Evolutionary conservation across 108 stramenopile species (phyloP), one percentile per base, ranked within the genome.

Genomic region (Nitzschia sp.): DNA sequence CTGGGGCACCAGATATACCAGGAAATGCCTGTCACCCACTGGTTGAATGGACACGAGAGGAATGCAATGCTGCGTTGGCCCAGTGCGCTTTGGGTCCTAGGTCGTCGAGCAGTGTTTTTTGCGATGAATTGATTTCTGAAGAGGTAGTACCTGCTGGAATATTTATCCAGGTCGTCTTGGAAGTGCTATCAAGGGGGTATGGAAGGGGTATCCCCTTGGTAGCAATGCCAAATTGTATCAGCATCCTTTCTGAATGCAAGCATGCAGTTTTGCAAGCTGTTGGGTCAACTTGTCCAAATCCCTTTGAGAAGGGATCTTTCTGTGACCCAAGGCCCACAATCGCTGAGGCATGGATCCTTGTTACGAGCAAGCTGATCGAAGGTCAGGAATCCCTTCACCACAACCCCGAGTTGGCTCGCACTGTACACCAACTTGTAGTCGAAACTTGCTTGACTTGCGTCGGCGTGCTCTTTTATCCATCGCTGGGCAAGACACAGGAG

Each of bases 251-350:
- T 41, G 62, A 76, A 40, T 66, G 77, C 17, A 69, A 80, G 62
- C 25, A 75, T 10, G 51, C 63, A 69, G 67, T 78, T 7, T 39
- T 70, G 26, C 24, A 53, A 14, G 53, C 67, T 57, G 11, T 55
- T 14, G 9, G 41, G n/a, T 41, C 68, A 3, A 41, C 40, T n/a
- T 76, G 75, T 63, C 63, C 75, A 34, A 50, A 46, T 50, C 61
- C 71, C 50, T 41, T 64, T 46, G 53, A 41, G 48, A 70, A 72
- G 39, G 67, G 66, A 9, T 54, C 67, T 11, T 80, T 78, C 46
- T 40, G 73, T 5, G 92, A 93, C 60, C 89, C 92, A 21, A 75
- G 92, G 11, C 85, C 85, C n/a, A 76, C 83, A 1, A 48, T 87
- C 50, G 70, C 73, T 0, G 92, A 93, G 65, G 78, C 89, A 56